A percentile compares a stretch with the other conserved stretches of the same genome.
Evolutionary conservation across 2,329 filamentous ascomycete species (phyloP).

Genomic region (Trichoderma breve): DNA sequence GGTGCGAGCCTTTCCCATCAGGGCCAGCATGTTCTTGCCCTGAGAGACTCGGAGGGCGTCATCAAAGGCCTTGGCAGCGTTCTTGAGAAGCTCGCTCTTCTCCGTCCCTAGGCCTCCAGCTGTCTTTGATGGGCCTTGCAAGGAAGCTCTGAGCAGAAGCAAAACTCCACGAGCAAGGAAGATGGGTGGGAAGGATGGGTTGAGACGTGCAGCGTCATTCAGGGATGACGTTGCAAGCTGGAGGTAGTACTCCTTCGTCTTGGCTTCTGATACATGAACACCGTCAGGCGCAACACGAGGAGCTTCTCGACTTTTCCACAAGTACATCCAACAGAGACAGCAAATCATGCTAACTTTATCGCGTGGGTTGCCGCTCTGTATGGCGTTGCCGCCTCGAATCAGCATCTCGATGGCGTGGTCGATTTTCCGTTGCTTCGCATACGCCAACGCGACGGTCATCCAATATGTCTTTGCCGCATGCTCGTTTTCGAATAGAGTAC

Average conservation of each 20-base stretch:
- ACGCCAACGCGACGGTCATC: conserved; percentile 97
- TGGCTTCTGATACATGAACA: conserved; percentile 65
- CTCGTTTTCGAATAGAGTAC: conserved; percentile 92
- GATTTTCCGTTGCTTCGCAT: conserved; percentile 92
- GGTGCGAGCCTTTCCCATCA: conserved; percentile 84
- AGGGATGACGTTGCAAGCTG: conserved; percentile 85
- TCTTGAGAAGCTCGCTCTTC: conserved; percentile 73
- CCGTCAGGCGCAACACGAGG: conserved; percentile 62
- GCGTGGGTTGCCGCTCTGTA: conserved; percentile 69
- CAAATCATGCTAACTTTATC: conserved; percentile 84
- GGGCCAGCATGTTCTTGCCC: conserved; percentile 85
- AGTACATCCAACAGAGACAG: conserved; percentile 85
- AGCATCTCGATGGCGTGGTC: conserved; percentile 77
- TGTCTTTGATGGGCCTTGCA: conserved; percentile 71
- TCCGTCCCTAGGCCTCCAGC: conserved; percentile 68
- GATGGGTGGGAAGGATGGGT: conserved; percentile 85
- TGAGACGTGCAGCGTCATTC: conserved; percentile 93
- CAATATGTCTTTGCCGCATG: conserved; percentile 87
- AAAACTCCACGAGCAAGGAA: conserved; percentile 90
- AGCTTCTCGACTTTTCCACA: conserved; percentile 84
- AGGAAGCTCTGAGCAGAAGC: conserved; percentile 80
- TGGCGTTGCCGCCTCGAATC: conserved; percentile 69
- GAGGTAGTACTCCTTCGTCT: conserved; percentile 91
- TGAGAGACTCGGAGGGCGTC: conserved; percentile 84
- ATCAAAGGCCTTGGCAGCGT: conserved; percentile 90